These are phyloP conservation scores for Boletellus ananas DNA, from an alignment of 768 basidiomycete species.

Conservation along the genomic window DNA sequence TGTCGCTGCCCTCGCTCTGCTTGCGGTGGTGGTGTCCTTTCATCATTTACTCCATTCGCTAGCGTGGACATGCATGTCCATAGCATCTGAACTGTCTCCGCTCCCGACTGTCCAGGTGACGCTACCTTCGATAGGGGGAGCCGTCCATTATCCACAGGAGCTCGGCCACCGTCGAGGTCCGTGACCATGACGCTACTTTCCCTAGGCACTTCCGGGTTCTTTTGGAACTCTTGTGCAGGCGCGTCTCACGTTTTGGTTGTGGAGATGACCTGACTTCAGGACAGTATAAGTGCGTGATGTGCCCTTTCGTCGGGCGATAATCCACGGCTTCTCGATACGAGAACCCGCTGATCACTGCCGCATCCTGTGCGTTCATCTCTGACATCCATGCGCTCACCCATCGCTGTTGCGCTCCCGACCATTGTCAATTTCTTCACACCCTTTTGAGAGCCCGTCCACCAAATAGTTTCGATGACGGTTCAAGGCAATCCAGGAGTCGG, in stretches of 20 bases:
- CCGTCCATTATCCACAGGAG: slow-evolving; percentile 40
- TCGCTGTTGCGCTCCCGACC: slow-evolving; percentile 60
- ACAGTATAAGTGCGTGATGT: slow-evolving; percentile 26
- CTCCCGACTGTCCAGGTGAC: not conserved
- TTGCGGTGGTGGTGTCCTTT: not conserved
- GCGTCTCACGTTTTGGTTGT: slow-evolving; percentile 26
- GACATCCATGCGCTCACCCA: slow-evolving; percentile 65
- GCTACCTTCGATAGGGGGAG: slow-evolving; percentile 15
- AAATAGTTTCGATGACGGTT: slow-evolving; percentile 37
- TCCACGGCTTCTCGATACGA: slow-evolving; percentile 51
- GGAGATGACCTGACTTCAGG: slow-evolving; percentile 6
- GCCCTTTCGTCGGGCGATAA: slow-evolving; percentile 7
- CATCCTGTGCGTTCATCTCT: slow-evolving; percentile 65
- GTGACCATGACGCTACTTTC: slow-evolving; percentile 48
- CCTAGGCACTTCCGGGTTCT: slow-evolving; percentile 53
- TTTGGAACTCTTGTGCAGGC: slow-evolving; percentile 73
- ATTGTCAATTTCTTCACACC: slow-evolving; percentile 51
- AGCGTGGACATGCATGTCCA: slow-evolving; percentile 4
- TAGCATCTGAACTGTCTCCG: not conserved
- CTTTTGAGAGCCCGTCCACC: slow-evolving; percentile 42
- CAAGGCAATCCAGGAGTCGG: slow-evolving; percentile 60
- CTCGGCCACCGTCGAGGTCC: slow-evolving; percentile 63
- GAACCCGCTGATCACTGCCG: slow-evolving; percentile 75
- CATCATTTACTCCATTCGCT: too few species aligned
- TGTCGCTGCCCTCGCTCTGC: not conserved